Evolutionary conservation across 73 alveolate species (phyloP).

Genomic region (Paramecium caudatum): DNA sequence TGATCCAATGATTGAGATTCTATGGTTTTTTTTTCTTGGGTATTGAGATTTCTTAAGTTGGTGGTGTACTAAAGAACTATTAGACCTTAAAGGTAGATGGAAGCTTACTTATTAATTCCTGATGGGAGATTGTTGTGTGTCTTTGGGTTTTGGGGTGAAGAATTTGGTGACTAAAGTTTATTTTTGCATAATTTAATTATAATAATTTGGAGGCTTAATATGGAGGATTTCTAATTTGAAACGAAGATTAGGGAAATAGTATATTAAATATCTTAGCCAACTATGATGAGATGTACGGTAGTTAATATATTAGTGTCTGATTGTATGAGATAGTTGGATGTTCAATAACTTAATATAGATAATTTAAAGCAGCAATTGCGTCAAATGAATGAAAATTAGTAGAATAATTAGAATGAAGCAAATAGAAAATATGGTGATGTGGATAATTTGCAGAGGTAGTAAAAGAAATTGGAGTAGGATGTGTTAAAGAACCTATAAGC

Average conservation of each 20-base stretch:
- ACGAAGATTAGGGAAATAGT: slow-evolving; percentile 43
- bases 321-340: slow-evolving; percentile 21
- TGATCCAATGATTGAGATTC: not conserved
- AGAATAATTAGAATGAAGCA: slow-evolving; percentile 18
- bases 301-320: not conserved
- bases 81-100: too few species aligned
- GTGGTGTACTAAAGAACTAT: slow-evolving; percentile 29
- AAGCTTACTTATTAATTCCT: slow-evolving; percentile 14
- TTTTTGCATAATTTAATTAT: slow-evolving; percentile 46
- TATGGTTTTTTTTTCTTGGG: not conserved
- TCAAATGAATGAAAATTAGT: not conserved
- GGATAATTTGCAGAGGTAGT: not conserved
- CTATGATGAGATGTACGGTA: slow-evolving; percentile 13
- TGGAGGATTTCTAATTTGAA: slow-evolving; percentile 25
- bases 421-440: not conserved
- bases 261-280: not conserved
- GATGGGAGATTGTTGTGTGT: not conserved
- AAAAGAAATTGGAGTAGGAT: not conserved
- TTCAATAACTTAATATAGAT: not conserved
- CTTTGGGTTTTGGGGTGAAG: not conserved
- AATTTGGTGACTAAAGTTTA: slow-evolving; percentile 24
- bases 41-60: not conserved
- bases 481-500: not conserved
- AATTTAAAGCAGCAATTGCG: not conserved
- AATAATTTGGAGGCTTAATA: slow-evolving; percentile 20